Base-by-base conservation (phyloP, 2,329 filamentous ascomycete genomes). In the Neofusicoccum sp. region DNA sequence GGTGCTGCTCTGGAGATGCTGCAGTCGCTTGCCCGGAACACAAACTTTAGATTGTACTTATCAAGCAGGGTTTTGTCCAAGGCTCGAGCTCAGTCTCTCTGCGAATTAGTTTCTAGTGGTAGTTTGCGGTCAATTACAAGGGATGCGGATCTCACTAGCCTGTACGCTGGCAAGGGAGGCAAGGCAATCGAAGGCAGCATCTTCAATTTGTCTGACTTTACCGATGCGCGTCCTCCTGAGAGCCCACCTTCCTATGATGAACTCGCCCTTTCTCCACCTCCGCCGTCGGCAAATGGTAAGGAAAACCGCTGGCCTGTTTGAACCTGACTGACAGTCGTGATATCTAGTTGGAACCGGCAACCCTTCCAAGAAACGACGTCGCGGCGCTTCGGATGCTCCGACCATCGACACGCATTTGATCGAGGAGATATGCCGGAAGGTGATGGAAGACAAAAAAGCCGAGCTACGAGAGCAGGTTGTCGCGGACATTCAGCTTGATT, bases 201-300 rank as follows among this genome's bases (percentile, higher is more conserved):
- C 12, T 58, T 45, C 29, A 43, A 28, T 14, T 22, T 29, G 11
- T 39, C 54, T 11, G 33, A n/a, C 45, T 11, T 6, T 5, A 16
- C 45, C 11, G 29, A 49, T 6, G 11, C 8, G 5, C 11, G 8
- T 1, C 50, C 36, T 12, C 39, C 39, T 2, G 54, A 58, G 7
- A 58, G 54, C 39, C 54, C 54, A 29, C 54, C 54, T 12, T 58
- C 54, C 28, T 58, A 58, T 14, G 54, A 58, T 9, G 54, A 58
- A 14, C 54, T 58, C 16, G 54, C 54, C 12, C 54, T 34, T 34
- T 34, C 50, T 6, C 50, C 54, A 28, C 54, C 39, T 2, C 39
- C 39, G 14, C 37, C 14, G 34, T 28, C 28, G 4, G n/a, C 33
- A 34, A 11, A 22, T 33, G 16, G 3, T 3, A 33, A 9, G 14